Conservation (phyloP, 257 asterid species). For the Solanum tarijense region DNA sequence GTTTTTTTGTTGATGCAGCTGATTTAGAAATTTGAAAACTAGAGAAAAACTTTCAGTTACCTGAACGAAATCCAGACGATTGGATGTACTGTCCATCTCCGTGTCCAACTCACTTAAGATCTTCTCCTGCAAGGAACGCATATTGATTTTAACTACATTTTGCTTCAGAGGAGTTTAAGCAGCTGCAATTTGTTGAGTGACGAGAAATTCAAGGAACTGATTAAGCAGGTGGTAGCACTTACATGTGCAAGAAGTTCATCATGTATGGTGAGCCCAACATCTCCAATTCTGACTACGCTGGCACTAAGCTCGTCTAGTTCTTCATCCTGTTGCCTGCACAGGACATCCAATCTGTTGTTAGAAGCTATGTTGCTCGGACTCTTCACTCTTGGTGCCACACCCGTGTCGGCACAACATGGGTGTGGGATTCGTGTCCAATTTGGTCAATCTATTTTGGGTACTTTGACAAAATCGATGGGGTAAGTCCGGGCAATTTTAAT, state of each 20-base stretch:
- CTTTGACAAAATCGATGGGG: not conserved
- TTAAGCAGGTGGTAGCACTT: not conserved
- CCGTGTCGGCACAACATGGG: not conserved
- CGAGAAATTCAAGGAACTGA: not conserved
- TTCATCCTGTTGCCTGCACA: constrained; percentile 63
- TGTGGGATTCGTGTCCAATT: not conserved
- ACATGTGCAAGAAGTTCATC: constrained; percentile 96
- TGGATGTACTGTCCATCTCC: constrained; percentile 96
- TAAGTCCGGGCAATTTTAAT: not conserved
- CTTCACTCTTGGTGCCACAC: not conserved
- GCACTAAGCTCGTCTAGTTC: constrained; percentile 86
- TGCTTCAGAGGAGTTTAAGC: not conserved
- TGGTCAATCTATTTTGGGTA: not conserved
- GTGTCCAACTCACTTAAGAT: constrained; percentile 66
- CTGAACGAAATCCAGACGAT: constrained; percentile 98
- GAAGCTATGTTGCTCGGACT: not conserved
- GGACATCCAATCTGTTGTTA: not conserved
- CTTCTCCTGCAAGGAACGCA: constrained; percentile 51
- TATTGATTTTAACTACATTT: not conserved
- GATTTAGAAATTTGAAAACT: not conserved
- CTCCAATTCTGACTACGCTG: constrained; percentile 86
- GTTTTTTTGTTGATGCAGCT: not conserved
- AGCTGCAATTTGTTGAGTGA: not conserved
- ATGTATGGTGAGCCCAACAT: constrained; percentile 93
- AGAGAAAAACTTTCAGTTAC: constrained; percentile 13